Conservation (phyloP, 2,329 filamentous ascomycete species). For the Zymoseptoria ardabiliae region DNA sequence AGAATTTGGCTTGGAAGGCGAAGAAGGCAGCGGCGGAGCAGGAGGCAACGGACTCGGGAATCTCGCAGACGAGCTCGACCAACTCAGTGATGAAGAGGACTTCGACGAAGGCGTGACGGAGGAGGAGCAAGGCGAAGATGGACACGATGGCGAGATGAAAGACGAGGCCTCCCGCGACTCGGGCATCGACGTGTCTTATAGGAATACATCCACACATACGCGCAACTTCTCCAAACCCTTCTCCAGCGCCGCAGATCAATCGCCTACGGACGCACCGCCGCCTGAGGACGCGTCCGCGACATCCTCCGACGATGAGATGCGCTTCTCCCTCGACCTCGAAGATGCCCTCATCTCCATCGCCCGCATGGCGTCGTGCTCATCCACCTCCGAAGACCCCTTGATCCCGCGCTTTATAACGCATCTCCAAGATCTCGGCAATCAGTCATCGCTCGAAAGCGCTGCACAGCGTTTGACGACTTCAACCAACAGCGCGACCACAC, state of each 20-base stretch:
- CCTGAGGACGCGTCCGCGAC: conserved; percentile 14
- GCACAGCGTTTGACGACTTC: conserved; percentile 29
- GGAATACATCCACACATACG: conserved; percentile 31
- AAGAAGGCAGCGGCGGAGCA: conserved; percentile 37
- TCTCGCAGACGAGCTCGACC: conserved; percentile 71
- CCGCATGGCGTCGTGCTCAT: conserved; percentile 26
- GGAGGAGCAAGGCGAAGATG: conserved; percentile 11
- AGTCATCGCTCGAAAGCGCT: conserved; percentile 27
- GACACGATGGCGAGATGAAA: conserved; percentile 10
- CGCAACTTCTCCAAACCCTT: conserved; percentile 30
- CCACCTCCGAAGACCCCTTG: conserved; percentile 26
- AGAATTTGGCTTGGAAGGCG: conserved; percentile 33
- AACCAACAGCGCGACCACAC: conserved; percentile 52
- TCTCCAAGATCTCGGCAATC: conserved; percentile 30
- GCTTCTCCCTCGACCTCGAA: conserved; percentile 39
- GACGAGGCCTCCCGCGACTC: conserved; percentile 38
- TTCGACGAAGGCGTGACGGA: conserved; percentile 23
- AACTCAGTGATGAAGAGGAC: conserved; percentile 26
- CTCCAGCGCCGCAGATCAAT: conserved; percentile 1
- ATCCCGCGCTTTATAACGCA: conserved; percentile 26
- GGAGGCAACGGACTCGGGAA: conserved; percentile 73
- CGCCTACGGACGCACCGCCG: conserved; percentile 8
- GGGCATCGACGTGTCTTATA: conserved; percentile 38
- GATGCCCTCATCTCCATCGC: conserved; percentile 29
- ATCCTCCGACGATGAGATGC: conserved; percentile 40